Evolutionary conservation across 306 rosid genomes (phyloP), one percentile per base, ranked within the genome.

Genomic region (Fragaria vesca): DNA sequence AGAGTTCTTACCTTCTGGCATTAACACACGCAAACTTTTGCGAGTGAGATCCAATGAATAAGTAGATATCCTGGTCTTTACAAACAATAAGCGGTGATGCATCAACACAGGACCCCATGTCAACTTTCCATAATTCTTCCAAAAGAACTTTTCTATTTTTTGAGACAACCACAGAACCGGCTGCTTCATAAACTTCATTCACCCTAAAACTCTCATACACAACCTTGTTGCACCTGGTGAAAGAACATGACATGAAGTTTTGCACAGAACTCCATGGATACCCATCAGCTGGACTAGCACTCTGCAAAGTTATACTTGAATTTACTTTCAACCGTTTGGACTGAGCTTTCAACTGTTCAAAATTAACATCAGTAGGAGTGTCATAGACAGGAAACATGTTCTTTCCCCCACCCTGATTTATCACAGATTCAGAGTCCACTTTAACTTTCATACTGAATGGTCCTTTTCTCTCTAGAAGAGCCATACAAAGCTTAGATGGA

Each of bases 1-100:
- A 8, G 57, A 66, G 42, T n/a, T 55, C 78, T 80, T 88, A 94
- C 98, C 93, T 94, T 88, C 80, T 81, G 71, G 91, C 96, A 85
- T 92, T 83, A 76, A 94, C 77, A 75, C 98, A 94, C 50, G 87
- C 55, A 88, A 94, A 94, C 77, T 90, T 93, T 76, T 82, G 86
- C 0, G 98, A 90, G 90, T 90, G 98, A 73, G 98, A 92, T 83
- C 97, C 97, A 83, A 94, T 85, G 81, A 92, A 90, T 79, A 94
- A 84, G 82, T 81, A 90, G 76, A 86, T 66, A 51, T 88, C 84
- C 30, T 81, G 58, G 83, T 82, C 88, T 80, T 82, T 87, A 66
- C 81, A 82, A 75, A 92, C 91, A 78, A 94, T 77, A 77, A 90
- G 63, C n/a, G 98, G 95, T 30, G 98, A 94, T 73, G 97, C 98